phyloP scores from a whole-genome alignment of 1,139 yeast species.

The Diutina ranongensis region DNA sequence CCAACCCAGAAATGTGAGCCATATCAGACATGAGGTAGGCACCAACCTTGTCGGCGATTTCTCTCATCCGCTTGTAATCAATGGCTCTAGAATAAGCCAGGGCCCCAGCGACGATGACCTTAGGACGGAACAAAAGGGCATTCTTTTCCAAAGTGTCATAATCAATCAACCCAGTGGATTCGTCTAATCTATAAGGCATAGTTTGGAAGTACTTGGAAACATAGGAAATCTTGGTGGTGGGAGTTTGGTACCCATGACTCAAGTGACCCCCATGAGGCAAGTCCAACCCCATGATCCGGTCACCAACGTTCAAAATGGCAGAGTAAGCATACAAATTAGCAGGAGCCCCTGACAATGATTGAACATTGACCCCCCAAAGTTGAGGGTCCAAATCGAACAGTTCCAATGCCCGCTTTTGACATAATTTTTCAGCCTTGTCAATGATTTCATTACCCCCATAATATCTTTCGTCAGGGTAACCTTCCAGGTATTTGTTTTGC shows the following conservation, averaged over 20 bases:
- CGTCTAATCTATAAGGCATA: slow-evolving; percentile 94
- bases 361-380: slow-evolving; percentile 97
- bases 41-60: slow-evolving; percentile 92
- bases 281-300: slow-evolving; percentile 93
- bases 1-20: slow-evolving; percentile 96
- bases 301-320: slow-evolving; percentile 90
- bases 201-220: slow-evolving; percentile 96
- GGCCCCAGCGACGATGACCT: slow-evolving; percentile 93
- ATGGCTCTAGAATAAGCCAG: slow-evolving; percentile 94
- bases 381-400: slow-evolving; percentile 75
- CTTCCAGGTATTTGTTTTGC: slow-evolving; percentile 85
- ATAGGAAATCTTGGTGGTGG: slow-evolving; percentile 87
- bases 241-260: slow-evolving; percentile 97
- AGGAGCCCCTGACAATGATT: slow-evolving; percentile 92
- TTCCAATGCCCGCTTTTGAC: slow-evolving; percentile 86
- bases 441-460: slow-evolving; percentile 91
- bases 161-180: slow-evolving; percentile 86
- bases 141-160: slow-evolving; percentile 89
- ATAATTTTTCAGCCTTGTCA: slow-evolving; percentile 82
- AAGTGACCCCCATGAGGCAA: slow-evolving; percentile 98
- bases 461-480: slow-evolving; percentile 82
- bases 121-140: slow-evolving; percentile 86
- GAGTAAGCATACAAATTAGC: slow-evolving; percentile 95
- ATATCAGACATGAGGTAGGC: slow-evolving; percentile 94
- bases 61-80: slow-evolving; percentile 92